Percentiles rank a stretch among this genome's conserved stretches.
Conservation (phyloP, 768 basidiomycete genomes). For the Dacryopinax spathularia region DNA sequence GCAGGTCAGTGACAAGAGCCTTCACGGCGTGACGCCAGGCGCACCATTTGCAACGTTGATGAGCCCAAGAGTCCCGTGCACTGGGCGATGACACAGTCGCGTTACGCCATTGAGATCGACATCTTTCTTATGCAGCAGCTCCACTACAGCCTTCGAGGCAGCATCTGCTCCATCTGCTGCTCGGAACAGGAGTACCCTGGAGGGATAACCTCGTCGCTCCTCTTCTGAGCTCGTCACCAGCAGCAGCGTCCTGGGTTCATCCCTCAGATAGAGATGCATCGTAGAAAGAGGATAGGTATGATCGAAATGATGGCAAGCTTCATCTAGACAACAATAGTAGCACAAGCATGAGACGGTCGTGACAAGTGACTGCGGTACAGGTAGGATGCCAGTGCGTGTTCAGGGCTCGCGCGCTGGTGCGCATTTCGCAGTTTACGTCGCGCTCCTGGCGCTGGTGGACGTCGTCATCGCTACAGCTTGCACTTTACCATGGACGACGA, state of each 20-base stretch:
- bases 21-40: slow-evolving; percentile 13
- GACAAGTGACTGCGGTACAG: not conserved
- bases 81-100: slow-evolving; percentile 51
- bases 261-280: slow-evolving; percentile 66
- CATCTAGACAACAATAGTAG: not conserved
- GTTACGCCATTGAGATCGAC: slow-evolving; percentile 52
- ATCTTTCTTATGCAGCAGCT: slow-evolving; percentile 62
- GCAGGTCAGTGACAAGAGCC: not conserved
- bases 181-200: slow-evolving; percentile 57
- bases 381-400: no score
- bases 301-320: not conserved
- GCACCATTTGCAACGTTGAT: slow-evolving; percentile 40
- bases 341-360: not conserved
- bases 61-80: slow-evolving; percentile 69
- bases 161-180: slow-evolving; percentile 32
- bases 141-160: slow-evolving; percentile 61
- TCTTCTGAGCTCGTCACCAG: slow-evolving; percentile 58
- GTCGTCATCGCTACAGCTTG: not conserved
- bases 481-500: slow-evolving; percentile 38
- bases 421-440: no score
- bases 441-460: no score
- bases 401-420: no score
- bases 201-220: slow-evolving; percentile 45
- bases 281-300: not conserved
- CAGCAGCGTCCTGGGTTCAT: slow-evolving; percentile 53